phyloP scores from a whole-genome alignment of 805 yeast species.

The Starmerella floris region DNA sequence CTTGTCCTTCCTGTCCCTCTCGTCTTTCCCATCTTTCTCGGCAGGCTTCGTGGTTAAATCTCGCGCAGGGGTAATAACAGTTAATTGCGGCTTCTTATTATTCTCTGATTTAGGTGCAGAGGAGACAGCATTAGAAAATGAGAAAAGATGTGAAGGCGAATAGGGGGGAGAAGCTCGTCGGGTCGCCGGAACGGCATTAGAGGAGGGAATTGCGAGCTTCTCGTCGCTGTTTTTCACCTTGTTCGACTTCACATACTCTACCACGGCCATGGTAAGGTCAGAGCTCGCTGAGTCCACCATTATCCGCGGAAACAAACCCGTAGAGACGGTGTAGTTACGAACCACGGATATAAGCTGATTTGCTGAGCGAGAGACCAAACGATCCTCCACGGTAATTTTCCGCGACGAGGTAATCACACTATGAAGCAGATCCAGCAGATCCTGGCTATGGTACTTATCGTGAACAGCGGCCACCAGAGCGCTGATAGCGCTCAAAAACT shows the following conservation, averaged over 20 bases:
- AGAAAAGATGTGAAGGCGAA: not conserved
- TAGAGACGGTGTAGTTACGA: constrained; percentile 55
- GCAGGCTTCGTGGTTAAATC: no score
- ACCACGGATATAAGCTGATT: constrained; percentile 66
- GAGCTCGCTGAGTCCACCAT: constrained; percentile 63
- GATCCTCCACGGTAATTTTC: constrained; percentile 12
- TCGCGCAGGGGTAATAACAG: no score
- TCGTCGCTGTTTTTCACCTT: no score
- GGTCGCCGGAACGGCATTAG: not conserved
- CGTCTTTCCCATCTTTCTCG: no score
- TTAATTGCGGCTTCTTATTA: no score
- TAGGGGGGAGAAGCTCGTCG: not conserved
- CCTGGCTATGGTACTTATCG: constrained; percentile 11
- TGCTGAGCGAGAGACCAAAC: constrained; percentile 47
- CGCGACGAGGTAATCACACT: constrained; percentile 26
- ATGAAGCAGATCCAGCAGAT: constrained; percentile 27
- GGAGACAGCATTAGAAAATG: no score
- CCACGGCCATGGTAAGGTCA: constrained; percentile 51
- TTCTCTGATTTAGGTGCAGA: no score
- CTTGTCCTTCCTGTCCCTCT: no score
- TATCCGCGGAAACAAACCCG: constrained; percentile 51
- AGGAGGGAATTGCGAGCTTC: not conserved
- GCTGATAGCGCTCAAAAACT: constrained; percentile 27
- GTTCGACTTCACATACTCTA: constrained; percentile 25
- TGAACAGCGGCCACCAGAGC: constrained; percentile 27